Evolutionary conservation across 106 monocot genomes (phyloP), one percentile per base, ranked within the genome.

Genomic region (Dactylorhiza incarnata): DNA sequence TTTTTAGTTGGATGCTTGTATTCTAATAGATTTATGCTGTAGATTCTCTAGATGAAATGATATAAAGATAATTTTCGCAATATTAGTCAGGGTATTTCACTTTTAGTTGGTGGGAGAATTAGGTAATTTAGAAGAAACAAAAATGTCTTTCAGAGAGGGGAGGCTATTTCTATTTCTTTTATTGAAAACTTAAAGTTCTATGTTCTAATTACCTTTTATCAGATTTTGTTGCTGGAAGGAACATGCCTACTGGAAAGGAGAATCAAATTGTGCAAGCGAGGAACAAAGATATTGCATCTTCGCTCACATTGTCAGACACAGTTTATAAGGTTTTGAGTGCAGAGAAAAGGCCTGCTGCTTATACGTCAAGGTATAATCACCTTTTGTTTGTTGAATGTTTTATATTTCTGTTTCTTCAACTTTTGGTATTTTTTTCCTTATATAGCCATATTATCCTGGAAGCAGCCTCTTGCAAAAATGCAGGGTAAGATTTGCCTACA

Each of bases 171-270:
- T 46, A 3, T 48, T 72, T 72, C 14, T 45, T 2, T n/a, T 20
- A 49, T 72, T 23, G 19, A 72, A 9, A 3, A 22, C 22, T 20
- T 72, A 9, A 49, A 72, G 19, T 72, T 16, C 10, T 72, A 69
- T 72, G 5, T 73, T 48, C 47, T 68, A 29, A 44, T 83, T 53
- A 47, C 25, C 52, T 75, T 37, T 80, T 49, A 7, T 61, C 55
- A 90, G 93, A 84, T 84, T 17, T 74, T 82, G 82, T 63, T 74
- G 80, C 70, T 72, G 80, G 51, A 58, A 91, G 77, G 83, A 85
- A 71, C 72, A 22, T 51, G 53, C 45, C 6, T 69, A 49, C 78
- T 83, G 80, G 67, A 67, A 94, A 94, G 71, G 87, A 85, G 73
- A 87, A 82, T 80, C 80, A 77, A 77, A 59, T 74, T 5, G 81